Conservation (phyloP, 768 basidiomycete genomes). For the Trichaptum fuscoviolaceum region DNA sequence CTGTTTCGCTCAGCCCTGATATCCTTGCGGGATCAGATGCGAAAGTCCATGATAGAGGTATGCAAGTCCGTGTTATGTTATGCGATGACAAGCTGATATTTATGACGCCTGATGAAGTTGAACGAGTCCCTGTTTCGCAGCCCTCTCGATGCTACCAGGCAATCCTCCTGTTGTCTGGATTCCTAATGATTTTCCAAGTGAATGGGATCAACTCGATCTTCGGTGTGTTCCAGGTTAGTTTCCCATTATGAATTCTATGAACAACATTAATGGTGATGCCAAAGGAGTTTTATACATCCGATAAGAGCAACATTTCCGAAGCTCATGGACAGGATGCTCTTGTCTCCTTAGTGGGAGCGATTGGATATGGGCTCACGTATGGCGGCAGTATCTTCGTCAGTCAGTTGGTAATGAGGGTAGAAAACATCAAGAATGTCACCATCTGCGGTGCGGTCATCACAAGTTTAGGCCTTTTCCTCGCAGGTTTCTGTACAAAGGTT, state of each 20-base stretch:
- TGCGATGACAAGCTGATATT: background rate
- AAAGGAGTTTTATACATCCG: constrained; percentile 41
- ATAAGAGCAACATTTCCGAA: constrained; percentile 28
- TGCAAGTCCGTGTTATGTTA: background rate
- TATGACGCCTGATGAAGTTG: background rate
- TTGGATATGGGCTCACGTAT: constrained; percentile 41
- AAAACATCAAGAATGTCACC: constrained; percentile 30
- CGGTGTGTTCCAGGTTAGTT: constrained; percentile 37
- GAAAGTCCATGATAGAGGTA: background rate
- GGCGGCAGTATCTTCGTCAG: constrained; percentile 42
- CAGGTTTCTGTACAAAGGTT: constrained; percentile 34
- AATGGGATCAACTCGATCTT: constrained; percentile 39
- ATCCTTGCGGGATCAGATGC: background rate
- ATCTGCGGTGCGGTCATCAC: constrained; percentile 32
- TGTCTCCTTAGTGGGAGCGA: constrained; percentile 36
- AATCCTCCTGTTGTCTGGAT: constrained; percentile 34
- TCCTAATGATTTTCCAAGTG: constrained; percentile 40
- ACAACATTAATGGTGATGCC: background rate
- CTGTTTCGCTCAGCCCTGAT: background rate
- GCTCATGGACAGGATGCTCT: constrained; percentile 34
- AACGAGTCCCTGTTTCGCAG: background rate
- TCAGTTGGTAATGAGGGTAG: constrained; percentile 29
- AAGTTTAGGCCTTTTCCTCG: constrained; percentile 36
- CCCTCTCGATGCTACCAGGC: constrained; percentile 31
- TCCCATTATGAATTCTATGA: background rate